These are phyloP conservation scores for Cucurbita argyrosperma DNA, from an alignment of 306 rosid species.

Conservation along the genomic window DNA sequence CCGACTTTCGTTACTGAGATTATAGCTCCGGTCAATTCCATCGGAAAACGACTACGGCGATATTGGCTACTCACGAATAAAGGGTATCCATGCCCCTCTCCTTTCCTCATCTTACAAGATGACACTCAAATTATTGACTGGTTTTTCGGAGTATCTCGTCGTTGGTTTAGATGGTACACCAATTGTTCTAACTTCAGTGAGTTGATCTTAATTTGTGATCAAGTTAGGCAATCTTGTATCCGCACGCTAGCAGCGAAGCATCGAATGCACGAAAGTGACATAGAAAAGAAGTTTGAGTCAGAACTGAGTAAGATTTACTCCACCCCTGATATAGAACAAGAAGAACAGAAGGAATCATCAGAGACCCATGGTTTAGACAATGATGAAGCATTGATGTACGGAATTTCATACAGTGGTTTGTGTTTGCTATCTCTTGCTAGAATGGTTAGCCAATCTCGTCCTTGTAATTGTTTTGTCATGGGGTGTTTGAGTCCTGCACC, in stretches of 20 bases:
- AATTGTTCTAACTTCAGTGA: conserved; percentile 47
- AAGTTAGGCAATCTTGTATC: conserved; percentile 73
- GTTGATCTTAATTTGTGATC: conserved; percentile 35
- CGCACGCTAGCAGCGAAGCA: conserved; percentile 80
- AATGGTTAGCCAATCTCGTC: conserved; percentile 58
- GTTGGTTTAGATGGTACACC: conserved; percentile 79
- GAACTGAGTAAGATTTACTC: conserved; percentile 59
- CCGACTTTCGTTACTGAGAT: conserved; percentile 34
- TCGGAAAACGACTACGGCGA: conserved; percentile 46
- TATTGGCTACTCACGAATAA: conserved; percentile 50
- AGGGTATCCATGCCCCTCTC: conserved; percentile 41
- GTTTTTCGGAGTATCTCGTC: conserved; percentile 57
- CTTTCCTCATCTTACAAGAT: conserved; percentile 59
- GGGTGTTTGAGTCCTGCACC: conserved; percentile 63
- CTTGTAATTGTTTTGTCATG: conserved; percentile 62
- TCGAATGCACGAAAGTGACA: conserved; percentile 48
- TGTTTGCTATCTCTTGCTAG: conserved; percentile 66
- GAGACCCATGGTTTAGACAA: conserved; percentile 36
- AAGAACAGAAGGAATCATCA: conserved; percentile 21
- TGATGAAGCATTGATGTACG: conserved; percentile 68
- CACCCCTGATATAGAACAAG: conserved; percentile 35
- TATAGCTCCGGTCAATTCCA: conserved; percentile 49
- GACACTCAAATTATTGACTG: conserved; percentile 56
- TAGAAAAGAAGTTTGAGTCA: conserved; percentile 52
- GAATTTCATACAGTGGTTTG: conserved; percentile 61